Evolutionary conservation across 495 filamentous ascomycete genomes (phyloP), one percentile per base, ranked within the genome.

Genomic region (Oleoguttula mirabilis): DNA sequence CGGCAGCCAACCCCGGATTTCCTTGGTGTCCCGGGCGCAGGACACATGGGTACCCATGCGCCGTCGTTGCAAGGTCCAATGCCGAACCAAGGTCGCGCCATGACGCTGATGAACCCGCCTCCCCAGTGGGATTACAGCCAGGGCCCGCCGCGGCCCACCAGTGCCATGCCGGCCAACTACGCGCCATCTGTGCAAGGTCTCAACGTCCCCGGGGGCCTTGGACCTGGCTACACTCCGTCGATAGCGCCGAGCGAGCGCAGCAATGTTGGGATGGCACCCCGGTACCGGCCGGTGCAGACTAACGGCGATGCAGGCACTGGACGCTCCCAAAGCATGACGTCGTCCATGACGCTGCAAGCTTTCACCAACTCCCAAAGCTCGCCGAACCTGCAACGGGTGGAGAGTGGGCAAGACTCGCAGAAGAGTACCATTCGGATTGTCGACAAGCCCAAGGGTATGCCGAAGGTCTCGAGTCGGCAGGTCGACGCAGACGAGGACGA

Each of bases 231-330:
- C 56, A 68, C 79, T 0, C 66, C 80, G 2, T 82, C 78, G 3
- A 88, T 96, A 42, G 88, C 90, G 3, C 92, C 90, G 3, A 93
- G 83, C 1, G 90, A 98, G 63, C 79, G 90, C 36, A 94, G 84
- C 63, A 96, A 86, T 58, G 70, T 95, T 43, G 92, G 90, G 2
- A 65, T 88, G 36, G 83, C 88, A 19, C 77, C 84, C 25, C 77
- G 90, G n/a, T 98, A 98, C 62, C 77, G 92, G 11, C 88, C 92
- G 0, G 87, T 98, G 0, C 88, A 84, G 1, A 61, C 58, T 14
- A 36, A 21, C 19, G 56, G 65, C 27, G 55, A 37, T 45, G 22
- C 45, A 47, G 48, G 30, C 16, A 35, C 34, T 8, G 43, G 37
- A n/a, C 36, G 48, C 10, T 41, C 43, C 5, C 42, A 51, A 7